Conservation (phyloP, 139 green algal genomes). For the Chlorella ohadii region DNA sequence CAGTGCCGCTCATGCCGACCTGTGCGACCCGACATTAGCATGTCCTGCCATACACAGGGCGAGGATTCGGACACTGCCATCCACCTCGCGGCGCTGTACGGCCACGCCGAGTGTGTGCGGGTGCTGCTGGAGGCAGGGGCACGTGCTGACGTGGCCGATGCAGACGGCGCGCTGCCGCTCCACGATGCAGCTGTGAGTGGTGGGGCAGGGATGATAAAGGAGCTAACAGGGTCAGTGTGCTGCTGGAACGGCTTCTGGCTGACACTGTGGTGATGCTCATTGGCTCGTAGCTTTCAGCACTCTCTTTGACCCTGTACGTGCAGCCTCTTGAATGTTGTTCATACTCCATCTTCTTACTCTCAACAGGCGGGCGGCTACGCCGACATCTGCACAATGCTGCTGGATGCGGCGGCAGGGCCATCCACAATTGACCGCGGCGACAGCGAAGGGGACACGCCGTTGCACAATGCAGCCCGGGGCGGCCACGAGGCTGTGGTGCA, state of each 20-base stretch:
- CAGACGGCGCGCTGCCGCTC: conserved; percentile 31
- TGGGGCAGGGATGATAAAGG: too few species aligned
- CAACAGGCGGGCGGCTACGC: conserved; percentile 31
- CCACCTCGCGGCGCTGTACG: conserved; percentile 47
- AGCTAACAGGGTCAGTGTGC: too few species aligned
- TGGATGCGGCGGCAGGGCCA: not conserved
- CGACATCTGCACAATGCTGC: conserved; percentile 30
- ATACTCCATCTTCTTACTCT: too few species aligned
- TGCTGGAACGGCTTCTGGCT: not conserved
- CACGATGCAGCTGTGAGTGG: conserved; percentile 41
- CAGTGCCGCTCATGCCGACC: too few species aligned
- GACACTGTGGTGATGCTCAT: too few species aligned
- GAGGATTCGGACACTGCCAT: conserved; percentile 36
- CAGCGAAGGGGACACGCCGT: conserved; percentile 35
- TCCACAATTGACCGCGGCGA: conserved; percentile 26
- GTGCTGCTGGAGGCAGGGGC: conserved; percentile 39
- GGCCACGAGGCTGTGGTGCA: conserved; percentile 2
- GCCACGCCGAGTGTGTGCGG: conserved; percentile 34
- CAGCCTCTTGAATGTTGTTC: too few species aligned
- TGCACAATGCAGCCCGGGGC: conserved; percentile 48
- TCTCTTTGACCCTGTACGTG: too few species aligned
- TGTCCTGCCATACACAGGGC: too few species aligned
- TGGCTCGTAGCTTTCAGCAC: too few species aligned
- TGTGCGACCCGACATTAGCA: too few species aligned
- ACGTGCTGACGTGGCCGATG: conserved; percentile 16